phyloP scores from a whole-genome alignment of 23 red algal genomes.

The Gracilaria caudata region DNA sequence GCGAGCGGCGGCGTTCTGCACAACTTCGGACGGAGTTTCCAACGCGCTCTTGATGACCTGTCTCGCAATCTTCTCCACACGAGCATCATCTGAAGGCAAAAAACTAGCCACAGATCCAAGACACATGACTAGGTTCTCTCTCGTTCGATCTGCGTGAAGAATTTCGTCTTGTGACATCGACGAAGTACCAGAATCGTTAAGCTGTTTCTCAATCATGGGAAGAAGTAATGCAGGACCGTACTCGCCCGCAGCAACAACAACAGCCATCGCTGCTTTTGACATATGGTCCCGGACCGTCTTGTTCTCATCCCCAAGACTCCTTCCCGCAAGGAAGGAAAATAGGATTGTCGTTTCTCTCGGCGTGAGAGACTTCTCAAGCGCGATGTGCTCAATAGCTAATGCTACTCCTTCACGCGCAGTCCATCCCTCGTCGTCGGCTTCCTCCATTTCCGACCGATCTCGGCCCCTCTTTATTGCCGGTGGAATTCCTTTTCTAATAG shows the following conservation, averaged over 20 bases:
- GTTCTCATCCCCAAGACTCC: conserved; percentile 79
- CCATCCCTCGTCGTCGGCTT: conserved; percentile 66
- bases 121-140: conserved; percentile 86
- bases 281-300: conserved; percentile 70
- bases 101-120: conserved; percentile 76
- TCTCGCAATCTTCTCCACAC: conserved; percentile 61
- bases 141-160: conserved; percentile 68
- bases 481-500: conserved; percentile 43
- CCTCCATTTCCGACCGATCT: conserved; percentile 24
- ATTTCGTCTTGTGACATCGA: conserved; percentile 52
- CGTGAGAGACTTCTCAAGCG: conserved; percentile 47
- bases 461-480: conserved; percentile 21
- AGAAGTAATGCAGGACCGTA: conserved; percentile 60
- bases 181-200: conserved; percentile 13
- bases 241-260: conserved; percentile 62
- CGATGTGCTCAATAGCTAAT: conserved; percentile 65
- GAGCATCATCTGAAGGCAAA: conserved; percentile 56
- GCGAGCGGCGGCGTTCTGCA: conserved; percentile 76
- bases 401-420: conserved; percentile 74
- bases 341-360: conserved; percentile 61
- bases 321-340: conserved; percentile 80
- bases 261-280: conserved; percentile 67
- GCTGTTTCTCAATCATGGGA: conserved; percentile 85
- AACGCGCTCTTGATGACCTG: conserved; percentile 78
- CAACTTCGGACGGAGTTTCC: conserved; percentile 85